Evolutionary conservation across 371 early-diverging fungal species (phyloP).

Genomic region (Rhizopus stolonifer): DNA sequence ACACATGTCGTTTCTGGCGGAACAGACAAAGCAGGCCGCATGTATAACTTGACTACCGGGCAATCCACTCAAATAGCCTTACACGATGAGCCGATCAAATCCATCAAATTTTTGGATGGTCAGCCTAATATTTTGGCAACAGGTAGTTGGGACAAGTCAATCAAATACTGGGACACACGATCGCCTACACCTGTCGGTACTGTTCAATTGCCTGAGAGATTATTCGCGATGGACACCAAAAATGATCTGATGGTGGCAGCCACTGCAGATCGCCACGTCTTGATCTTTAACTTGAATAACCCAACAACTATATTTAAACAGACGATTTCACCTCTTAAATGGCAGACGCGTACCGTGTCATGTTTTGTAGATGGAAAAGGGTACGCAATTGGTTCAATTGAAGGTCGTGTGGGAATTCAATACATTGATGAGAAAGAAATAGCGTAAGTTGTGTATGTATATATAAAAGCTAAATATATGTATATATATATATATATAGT

Average conservation of each 20-base stretch:
- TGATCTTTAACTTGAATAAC: slow-evolving; percentile 78
- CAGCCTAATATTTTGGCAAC: slow-evolving; percentile 73
- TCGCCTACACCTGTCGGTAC: slow-evolving; percentile 72
- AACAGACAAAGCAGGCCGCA: slow-evolving; percentile 75
- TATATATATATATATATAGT: slow-evolving; percentile 28
- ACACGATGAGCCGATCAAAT: slow-evolving; percentile 80
- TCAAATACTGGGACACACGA: slow-evolving; percentile 93
- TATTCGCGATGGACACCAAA: slow-evolving; percentile 85
- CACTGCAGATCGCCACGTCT: slow-evolving; percentile 55
- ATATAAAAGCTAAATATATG: neutral
- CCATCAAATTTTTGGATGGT: slow-evolving; percentile 71
- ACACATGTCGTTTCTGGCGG: slow-evolving; percentile 40
- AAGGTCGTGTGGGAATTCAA: slow-evolving; percentile 90
- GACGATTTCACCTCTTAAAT: slow-evolving; percentile 59
- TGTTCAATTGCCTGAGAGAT: slow-evolving; percentile 79
- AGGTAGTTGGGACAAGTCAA: slow-evolving; percentile 94
- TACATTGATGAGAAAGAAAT: slow-evolving; percentile 79
- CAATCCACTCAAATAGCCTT: slow-evolving; percentile 75
- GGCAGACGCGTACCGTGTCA: slow-evolving; percentile 80
- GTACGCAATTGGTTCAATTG: slow-evolving; percentile 87
- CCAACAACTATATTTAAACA: slow-evolving; percentile 69
- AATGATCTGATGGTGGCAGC: slow-evolving; percentile 30
- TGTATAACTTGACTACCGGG: slow-evolving; percentile 78
- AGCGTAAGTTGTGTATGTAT: slow-evolving; percentile 38
- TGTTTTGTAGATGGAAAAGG: slow-evolving; percentile 82